A percentile compares a stretch with the other conserved stretches of the same genome.
These are phyloP conservation scores for Fomitopsis serialis DNA, from an alignment of 768 basidiomycete species.

Conservation along the genomic window DNA sequence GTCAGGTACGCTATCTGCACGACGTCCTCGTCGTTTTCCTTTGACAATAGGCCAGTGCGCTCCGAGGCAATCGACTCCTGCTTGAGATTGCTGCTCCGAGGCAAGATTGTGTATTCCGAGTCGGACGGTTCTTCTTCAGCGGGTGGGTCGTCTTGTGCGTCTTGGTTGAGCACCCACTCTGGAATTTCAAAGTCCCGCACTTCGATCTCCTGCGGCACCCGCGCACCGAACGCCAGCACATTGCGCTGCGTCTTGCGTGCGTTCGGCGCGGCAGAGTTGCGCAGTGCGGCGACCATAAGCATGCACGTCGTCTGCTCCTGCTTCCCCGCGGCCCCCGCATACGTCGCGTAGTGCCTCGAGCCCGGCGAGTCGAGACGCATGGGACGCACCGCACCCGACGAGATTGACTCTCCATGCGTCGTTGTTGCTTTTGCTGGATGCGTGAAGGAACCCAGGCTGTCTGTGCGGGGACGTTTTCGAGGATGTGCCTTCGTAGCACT, in stretches of 20 bases:
- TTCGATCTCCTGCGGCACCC: constrained; percentile 45
- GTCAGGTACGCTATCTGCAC: constrained; percentile 1
- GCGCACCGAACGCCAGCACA: constrained; percentile 54
- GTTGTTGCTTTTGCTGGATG: neutral
- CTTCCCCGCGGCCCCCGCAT: constrained; percentile 10
- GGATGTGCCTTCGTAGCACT: neutral
- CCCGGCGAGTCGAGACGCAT: constrained; percentile 10
- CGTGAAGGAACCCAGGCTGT: neutral
- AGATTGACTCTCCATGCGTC: neutral
- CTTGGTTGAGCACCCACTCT: constrained; percentile 33
- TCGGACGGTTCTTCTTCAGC: neutral
- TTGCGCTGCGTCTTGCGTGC: constrained; percentile 48
- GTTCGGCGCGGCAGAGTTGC: constrained; percentile 37
- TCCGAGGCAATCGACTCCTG: neutral
- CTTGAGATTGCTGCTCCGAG: neutral
- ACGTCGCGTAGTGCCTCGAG: neutral
- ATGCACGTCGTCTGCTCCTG: constrained; percentile 21
- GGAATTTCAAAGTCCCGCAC: constrained; percentile 54
- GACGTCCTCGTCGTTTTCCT: neutral
- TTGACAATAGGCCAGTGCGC: neutral
- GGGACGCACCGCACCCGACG: constrained; percentile 9
- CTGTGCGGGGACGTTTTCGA: constrained; percentile 1
- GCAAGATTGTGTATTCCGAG: neutral
- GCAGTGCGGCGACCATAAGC: constrained; percentile 46
- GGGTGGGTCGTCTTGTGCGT: neutral